A percentile compares a stretch with the other conserved stretches of the same genome.
phyloP scores from a whole-genome alignment of 192 early-diverging fungal genomes.

The Rhizophagus clarus region DNA sequence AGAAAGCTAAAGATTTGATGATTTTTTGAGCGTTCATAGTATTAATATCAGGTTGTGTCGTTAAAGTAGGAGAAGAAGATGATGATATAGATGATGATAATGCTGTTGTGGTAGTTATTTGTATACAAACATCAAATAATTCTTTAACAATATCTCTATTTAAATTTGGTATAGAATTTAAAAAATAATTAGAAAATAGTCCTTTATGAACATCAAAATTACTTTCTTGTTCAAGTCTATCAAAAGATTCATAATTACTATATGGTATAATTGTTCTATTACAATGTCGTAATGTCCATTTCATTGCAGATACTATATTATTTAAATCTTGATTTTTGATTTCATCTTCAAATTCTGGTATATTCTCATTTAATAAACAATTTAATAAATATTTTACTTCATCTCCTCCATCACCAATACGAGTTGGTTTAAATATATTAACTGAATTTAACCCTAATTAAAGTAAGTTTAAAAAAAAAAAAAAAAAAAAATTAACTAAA shows the following conservation, averaged over 20 bases:
- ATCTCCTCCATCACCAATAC: constrained; percentile 24
- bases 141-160: constrained; percentile 24
- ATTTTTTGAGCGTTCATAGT: constrained; percentile 27
- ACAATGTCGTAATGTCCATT: constrained; percentile 31
- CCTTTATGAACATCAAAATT: background rate
- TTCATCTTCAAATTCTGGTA: constrained; percentile 25
- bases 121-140: constrained; percentile 25
- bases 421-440: constrained; percentile 30
- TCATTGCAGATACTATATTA: constrained; percentile 29
- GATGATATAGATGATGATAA: too few relatives aligned
- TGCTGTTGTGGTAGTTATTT: background rate
- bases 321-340: constrained; percentile 17
- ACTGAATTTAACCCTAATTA: constrained; percentile 15
- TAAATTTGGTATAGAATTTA: constrained; percentile 17
- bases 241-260: constrained; percentile 24
- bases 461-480: background rate
- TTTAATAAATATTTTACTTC: constrained; percentile 17
- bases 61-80: background rate
- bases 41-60: constrained; percentile 15
- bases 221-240: constrained; percentile 18
- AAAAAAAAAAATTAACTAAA: too few relatives aligned
- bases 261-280: constrained; percentile 16
- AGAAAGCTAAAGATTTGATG: constrained; percentile 27
- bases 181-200: constrained; percentile 21
- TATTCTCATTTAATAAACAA: constrained; percentile 23